These are phyloP conservation scores for Rhypophila decipiens DNA, from an alignment of 495 filamentous ascomycete genomes.

Conservation along the genomic window DNA sequence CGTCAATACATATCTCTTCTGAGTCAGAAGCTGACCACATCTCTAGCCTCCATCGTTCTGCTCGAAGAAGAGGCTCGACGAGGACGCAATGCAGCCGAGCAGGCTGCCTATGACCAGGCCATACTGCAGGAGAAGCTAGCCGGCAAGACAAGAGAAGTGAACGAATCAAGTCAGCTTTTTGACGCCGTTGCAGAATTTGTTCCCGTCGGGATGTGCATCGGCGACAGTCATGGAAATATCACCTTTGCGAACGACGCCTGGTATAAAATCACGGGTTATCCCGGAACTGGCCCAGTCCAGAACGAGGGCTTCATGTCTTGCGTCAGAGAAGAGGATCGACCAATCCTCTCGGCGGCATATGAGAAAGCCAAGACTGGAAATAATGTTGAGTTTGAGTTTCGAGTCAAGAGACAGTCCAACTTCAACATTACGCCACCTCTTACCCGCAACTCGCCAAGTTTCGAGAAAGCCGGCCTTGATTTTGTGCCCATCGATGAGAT, in stretches of 20 bases:
- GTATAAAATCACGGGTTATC: conserved; percentile 34
- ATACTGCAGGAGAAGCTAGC: conserved; percentile 56
- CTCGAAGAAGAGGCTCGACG: conserved; percentile 60
- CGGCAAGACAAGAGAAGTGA: conserved; percentile 52
- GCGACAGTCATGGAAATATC: conserved; percentile 50
- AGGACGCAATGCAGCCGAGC: conserved; percentile 50
- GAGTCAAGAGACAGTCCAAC: conserved; percentile 23
- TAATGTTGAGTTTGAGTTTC: conserved; percentile 36
- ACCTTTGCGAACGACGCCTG: conserved; percentile 63
- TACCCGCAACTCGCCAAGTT: conserved; percentile 34
- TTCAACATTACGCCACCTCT: conserved; percentile 17
- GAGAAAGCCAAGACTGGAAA: conserved; percentile 27
- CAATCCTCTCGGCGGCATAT: conserved; percentile 23
- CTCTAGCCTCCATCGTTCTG: conserved; percentile 57
- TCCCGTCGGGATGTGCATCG: conserved; percentile 63
- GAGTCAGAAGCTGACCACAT: conserved; percentile 55
- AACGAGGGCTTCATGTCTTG: conserved; percentile 30
- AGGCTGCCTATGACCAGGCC: conserved; percentile 54
- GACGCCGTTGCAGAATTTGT: conserved; percentile 62
- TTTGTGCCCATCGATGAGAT: conserved; percentile 22
- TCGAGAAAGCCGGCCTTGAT: conserved; percentile 34
- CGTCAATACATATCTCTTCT: conserved; percentile 56
- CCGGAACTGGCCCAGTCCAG: conserved; percentile 18
- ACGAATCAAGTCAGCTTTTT: conserved; percentile 59
- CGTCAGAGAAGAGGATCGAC: conserved; percentile 34